Base-by-base conservation (phyloP, 306 rosid genomes). In the Prunus armeniaca region DNA sequence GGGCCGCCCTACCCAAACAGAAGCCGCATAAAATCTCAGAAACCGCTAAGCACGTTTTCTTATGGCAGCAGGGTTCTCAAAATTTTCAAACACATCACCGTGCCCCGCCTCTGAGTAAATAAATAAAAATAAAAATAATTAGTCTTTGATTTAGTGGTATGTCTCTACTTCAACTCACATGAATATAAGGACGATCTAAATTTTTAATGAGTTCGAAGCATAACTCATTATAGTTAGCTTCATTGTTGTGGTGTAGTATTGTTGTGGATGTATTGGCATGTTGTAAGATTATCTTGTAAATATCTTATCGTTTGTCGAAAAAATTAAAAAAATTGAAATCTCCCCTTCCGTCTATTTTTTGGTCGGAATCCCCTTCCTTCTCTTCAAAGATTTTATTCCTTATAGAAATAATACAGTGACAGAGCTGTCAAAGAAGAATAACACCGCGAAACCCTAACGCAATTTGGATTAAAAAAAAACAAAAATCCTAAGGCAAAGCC, bases 1-100 rank as follows among this genome's bases (percentile, higher is more conserved):
- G 65, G 76, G 71, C 71, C 72, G 45, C 71, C 56, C 63, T n/a
- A 45, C 49, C 67, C 43, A 12, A 15, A 38, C 24, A 56, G 28
- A 55, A 15, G 69, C 19, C 69, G 3, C 69, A 0, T 34, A 9
- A 34, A 34, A 77, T 62, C 28, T 78, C 55, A 22, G 27, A 64
- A 71, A 71, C 65, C 64, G 56, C 65, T 47, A 47, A 47, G 3
- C 52, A 47, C 12, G 52, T 47, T 13, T 11, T 38, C 9, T 38
- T 38, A 0, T 38, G 43, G 43, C 2, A 11, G 12, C 12, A 12
- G 15, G 1, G 17, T 47, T 47, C 52, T 47, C 17, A 47, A 47
- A 47, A 47, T 2, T 47, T 47, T 47, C 20, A 51, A 51, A 17
- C 18, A 34, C 56, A 51, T 17, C 9, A 52, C 17, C 17, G 57